phyloP scores from a whole-genome alignment of 768 basidiomycete species.

The Suillus alpinus region DNA sequence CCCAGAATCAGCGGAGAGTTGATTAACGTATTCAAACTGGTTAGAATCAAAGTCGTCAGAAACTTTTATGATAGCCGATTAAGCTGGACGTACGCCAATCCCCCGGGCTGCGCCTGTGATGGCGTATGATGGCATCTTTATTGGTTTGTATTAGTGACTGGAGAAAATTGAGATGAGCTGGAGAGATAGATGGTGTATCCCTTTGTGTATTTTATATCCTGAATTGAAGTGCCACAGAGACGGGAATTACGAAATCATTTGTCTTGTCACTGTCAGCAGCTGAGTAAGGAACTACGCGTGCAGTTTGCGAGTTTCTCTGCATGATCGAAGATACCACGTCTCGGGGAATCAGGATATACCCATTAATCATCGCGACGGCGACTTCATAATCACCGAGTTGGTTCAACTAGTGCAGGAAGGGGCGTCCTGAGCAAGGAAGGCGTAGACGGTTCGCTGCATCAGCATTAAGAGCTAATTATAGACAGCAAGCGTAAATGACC shows the following conservation, averaged over 20 bases:
- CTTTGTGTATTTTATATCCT: background rate
- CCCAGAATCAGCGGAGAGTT: constrained; percentile 16
- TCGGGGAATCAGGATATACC: background rate
- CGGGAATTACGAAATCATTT: background rate
- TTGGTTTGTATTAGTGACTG: background rate
- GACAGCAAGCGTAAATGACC: background rate
- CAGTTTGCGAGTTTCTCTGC: background rate
- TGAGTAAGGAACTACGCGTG: background rate
- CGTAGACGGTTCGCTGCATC: background rate
- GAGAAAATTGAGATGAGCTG: background rate
- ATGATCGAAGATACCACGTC: background rate
- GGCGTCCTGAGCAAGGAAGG: background rate
- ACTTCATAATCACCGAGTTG: background rate
- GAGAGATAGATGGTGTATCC: background rate
- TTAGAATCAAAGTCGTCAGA: background rate
- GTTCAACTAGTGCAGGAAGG: background rate
- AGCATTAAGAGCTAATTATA: background rate
- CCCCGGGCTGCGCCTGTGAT: constrained; percentile 28
- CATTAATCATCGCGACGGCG: background rate
- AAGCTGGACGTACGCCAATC: constrained; percentile 18
- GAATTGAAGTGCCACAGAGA: no score
- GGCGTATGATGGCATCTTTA: constrained; percentile 18
- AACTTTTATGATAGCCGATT: background rate
- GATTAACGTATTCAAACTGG: constrained; percentile 23
- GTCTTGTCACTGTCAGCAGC: background rate